These are phyloP conservation scores for Aphanomyces euteiches DNA, from an alignment of 352 stramenopile genomes.

Conservation along the genomic window DNA sequence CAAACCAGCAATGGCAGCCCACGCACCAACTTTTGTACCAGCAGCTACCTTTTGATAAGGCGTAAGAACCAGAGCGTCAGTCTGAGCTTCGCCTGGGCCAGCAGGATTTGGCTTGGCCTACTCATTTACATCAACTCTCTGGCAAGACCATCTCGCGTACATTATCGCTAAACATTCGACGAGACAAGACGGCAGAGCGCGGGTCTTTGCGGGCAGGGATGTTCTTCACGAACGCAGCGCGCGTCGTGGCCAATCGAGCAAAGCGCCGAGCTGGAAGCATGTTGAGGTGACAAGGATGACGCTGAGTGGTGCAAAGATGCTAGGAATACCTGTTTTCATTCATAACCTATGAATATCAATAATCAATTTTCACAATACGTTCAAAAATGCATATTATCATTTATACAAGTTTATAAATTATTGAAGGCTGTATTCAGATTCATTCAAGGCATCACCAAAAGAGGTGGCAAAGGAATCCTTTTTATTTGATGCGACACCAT, in stretches of 20 bases:
- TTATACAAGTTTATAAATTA: too few species aligned
- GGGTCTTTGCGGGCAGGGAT: not conserved
- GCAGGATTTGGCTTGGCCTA: constrained; percentile 36
- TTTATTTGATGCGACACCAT: too few species aligned
- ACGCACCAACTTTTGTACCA: constrained; percentile 84
- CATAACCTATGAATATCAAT: not conserved
- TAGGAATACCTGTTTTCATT: not conserved
- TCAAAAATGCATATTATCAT: too few species aligned
- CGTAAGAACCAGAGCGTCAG: constrained; percentile 85
- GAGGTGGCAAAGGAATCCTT: too few species aligned
- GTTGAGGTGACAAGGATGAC: not conserved
- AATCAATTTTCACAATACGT: too few species aligned
- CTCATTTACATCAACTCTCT: not conserved
- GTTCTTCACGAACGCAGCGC: not conserved
- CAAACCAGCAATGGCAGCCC: constrained; percentile 81
- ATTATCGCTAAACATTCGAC: constrained; percentile 21
- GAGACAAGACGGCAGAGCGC: not conserved
- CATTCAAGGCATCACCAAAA: too few species aligned
- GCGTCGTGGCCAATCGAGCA: not conserved
- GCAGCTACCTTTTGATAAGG: constrained; percentile 93
- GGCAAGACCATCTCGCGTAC: not conserved
- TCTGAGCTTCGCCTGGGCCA: constrained; percentile 45
- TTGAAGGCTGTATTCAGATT: too few species aligned
- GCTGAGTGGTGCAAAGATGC: constrained; percentile 4
- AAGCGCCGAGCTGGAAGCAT: constrained; percentile 1